Evolutionary conservation across 331 rosid species (phyloP), one percentile per base, ranked within the genome.

Genomic region (Quercus lobata): DNA sequence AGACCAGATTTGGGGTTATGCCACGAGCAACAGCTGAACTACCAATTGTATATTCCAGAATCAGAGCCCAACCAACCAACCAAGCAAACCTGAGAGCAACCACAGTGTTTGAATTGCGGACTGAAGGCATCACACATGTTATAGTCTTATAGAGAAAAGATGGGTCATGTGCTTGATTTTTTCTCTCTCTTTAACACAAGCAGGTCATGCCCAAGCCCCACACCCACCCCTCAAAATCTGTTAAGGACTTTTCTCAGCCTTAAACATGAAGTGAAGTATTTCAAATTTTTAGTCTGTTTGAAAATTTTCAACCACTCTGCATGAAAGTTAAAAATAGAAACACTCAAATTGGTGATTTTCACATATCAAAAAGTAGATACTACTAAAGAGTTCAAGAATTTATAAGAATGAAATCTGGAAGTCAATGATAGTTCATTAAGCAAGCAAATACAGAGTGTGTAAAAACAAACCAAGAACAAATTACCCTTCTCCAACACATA

Each of bases 21-120:
- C 97, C 97, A 61, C 98, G 95, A 61, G 98, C 92, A 88, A 95
- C 98, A 46, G 97, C 93, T 6, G 98, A 84, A 78, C 97, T 96
- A 52, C 98, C 97, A 37, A 95, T 89, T 63, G 97, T 95, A 79
- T 92, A 91, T 88, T 95, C 98, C 69, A 95, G 94, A 78, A 95
- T 89, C 75, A 95, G 74, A 81, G 94, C 88, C 98, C 98, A 95
- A 74, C 98, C 98, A 27, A 95, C 86, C 84, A 95, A 74, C 98
- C 98, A 95, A 86, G 97, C 98, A 82, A 90, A 89, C 76, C 97
- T 94, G 85, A 71, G 55, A 84, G 55, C 68, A 85, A 77, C 2
- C 57, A 72, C 32, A 86, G 69, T 32, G 66, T 35, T n/a, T 25
- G 66, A 54, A 79, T 82, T 78, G 81, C 7, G 15, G 30, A 79